A percentile compares a stretch with the other conserved stretches of the same genome.
These are phyloP conservation scores for Globisporangium abappressorium DNA, from an alignment of 352 stramenopile species.

Conservation along the genomic window DNA sequence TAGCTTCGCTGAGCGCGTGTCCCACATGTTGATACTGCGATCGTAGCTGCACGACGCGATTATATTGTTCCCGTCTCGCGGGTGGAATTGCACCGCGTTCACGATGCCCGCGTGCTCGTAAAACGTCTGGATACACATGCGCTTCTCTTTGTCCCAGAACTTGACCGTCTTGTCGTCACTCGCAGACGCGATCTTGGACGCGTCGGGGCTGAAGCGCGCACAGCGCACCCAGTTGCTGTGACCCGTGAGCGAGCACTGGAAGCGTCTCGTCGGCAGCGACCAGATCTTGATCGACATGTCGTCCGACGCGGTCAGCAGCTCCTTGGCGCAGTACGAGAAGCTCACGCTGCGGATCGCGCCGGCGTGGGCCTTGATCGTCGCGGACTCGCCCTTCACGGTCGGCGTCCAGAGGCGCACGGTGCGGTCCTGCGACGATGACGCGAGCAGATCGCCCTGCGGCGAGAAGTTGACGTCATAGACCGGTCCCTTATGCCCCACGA, in stretches of 20 bases:
- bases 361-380: conserved; percentile 70
- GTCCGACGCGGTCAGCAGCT: conserved; percentile 89
- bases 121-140: conserved; percentile 76
- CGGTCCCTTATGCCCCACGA: conserved; percentile 70
- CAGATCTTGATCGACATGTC: conserved; percentile 93
- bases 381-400: conserved; percentile 66
- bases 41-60: conserved; percentile 70
- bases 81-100: conserved; percentile 84
- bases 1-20: conserved; percentile 73
- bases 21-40: conserved; percentile 82
- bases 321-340: conserved; percentile 73
- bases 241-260: conserved; percentile 84
- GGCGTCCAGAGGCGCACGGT: conserved; percentile 90
- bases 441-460: conserved; percentile 74
- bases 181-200: conserved; percentile 59
- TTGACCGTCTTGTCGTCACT: conserved; percentile 92
- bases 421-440: conserved; percentile 88
- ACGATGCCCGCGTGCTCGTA: conserved; percentile 87
- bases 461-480: conserved; percentile 83
- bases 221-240: conserved; percentile 93
- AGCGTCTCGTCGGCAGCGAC: conserved; percentile 75
- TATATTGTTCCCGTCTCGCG: conserved; percentile 45
- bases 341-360: conserved; percentile 74
- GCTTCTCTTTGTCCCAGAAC: conserved; percentile 88
- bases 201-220: conserved; percentile 77